Percentiles rank a stretch among this genome's conserved stretches.
Evolutionary conservation across 306 rosid species (phyloP).

Genomic region (Rubus idaeus): DNA sequence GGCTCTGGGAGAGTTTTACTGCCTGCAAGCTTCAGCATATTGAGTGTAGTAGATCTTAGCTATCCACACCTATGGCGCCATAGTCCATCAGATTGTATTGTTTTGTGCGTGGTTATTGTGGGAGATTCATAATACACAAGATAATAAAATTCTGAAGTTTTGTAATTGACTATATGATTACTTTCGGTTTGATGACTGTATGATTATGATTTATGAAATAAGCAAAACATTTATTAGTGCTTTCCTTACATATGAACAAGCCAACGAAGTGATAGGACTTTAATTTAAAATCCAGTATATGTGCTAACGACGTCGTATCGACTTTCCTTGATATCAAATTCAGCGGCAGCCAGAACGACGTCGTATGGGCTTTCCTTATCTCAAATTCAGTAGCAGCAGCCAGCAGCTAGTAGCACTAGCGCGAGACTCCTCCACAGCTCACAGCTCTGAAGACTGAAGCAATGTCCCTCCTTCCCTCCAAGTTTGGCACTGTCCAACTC

Average conservation of each 20-base stretch:
- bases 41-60: conserved; percentile 12
- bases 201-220: not conserved
- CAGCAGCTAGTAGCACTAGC: not conserved
- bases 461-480: conserved; percentile 60
- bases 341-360: not conserved
- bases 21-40: conserved; percentile 10
- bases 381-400: not conserved
- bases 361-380: not conserved
- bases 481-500: conserved; percentile 29
- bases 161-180: not conserved
- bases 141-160: not conserved
- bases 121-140: conserved; percentile 2
- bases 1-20: conserved; percentile 12
- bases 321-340: not conserved
- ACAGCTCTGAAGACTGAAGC: not conserved
- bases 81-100: not conserved
- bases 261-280: too few species aligned
- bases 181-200: not conserved
- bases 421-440: not conserved
- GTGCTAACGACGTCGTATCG: not conserved
- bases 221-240: not conserved
- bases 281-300: too few species aligned
- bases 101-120: conserved; percentile 9
- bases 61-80: not conserved
- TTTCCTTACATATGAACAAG: too few species aligned